phyloP scores from a whole-genome alignment of 495 filamentous ascomycete species.

The Daldinia concentrica region DNA sequence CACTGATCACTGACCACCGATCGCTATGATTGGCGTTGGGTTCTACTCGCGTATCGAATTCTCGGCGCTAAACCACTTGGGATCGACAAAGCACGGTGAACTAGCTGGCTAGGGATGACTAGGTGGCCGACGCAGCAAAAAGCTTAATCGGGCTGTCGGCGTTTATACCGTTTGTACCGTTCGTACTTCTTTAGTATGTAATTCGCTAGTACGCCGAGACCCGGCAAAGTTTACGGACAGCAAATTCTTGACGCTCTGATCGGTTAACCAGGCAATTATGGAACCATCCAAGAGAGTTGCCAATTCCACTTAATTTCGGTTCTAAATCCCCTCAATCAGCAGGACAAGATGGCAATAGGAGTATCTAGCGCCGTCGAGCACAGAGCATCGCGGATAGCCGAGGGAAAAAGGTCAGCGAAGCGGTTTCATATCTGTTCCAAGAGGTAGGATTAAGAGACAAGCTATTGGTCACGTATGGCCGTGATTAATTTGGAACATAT shows the following conservation, averaged over 20 bases:
- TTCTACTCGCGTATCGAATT: constrained; percentile 36
- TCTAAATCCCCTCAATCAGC: not conserved
- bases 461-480: constrained; percentile 8
- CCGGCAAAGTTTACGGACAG: not conserved
- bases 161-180: constrained; percentile 7
- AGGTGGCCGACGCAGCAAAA: not conserved
- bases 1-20: not conserved
- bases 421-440: constrained; percentile 44
- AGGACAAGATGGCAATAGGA: not conserved
- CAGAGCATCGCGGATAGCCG: not conserved
- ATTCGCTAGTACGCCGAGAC: not conserved
- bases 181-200: not conserved
- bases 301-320: constrained; percentile 4
- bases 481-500: constrained; percentile 18
- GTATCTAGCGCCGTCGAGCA: constrained; percentile 4
- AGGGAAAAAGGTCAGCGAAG: not conserved
- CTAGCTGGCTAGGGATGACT: constrained; percentile 1
- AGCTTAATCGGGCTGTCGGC: constrained; percentile 2
- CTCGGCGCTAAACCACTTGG: constrained; percentile 24
- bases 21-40: constrained; percentile 33
- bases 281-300: not conserved
- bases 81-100: constrained; percentile 12
- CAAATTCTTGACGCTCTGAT: not conserved
- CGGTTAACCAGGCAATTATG: constrained; percentile 13
- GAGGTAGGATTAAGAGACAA: constrained; percentile 27